Base-by-base conservation (phyloP, 345 rosid species). In the Aquilaria malaccensis region DNA sequence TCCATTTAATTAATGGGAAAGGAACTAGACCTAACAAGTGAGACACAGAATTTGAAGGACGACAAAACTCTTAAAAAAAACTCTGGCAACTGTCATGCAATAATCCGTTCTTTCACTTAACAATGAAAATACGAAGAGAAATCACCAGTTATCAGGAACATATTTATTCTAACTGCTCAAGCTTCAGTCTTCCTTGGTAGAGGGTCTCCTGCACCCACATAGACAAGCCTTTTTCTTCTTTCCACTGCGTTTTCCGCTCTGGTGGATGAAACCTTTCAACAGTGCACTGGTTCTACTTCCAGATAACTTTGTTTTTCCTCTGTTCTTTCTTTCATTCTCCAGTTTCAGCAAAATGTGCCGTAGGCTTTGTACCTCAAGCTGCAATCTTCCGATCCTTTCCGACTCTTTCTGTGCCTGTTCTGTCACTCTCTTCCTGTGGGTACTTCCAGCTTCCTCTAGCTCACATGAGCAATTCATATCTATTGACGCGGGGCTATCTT, bases 341-440 rank as follows among this genome's bases (percentile, higher is more conserved):
- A 86, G 80, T 83, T 84, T 83, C 68, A 80, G 72, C 74, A 91
- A 56, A 60, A 83, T 54, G 71, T 72, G 68, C 66, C 83, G 84
- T 50, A 88, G 59, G 72, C 72, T 81, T 73, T 86, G 89, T 76
- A 91, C 81, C 70, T 88, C 88, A 61, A 83, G 72, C 76, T 80
- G 86, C 83, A 88, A 51, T 60, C 79, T 71, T 50, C 85, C 91
- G 0, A 86, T 83, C 84, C 83, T 88, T 78, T 88, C 95, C 0
- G 89, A 86, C 74, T 77, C 89, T 61, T 67, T 77, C 76, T 46
- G 80, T 9, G 91, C 81, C 70, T 80, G 80, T 56, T 91, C 96
- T 7, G 76, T 63, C 50, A 76, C 73, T 52, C 67, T 80, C 69
- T 71, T 80, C 68, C 71, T 83, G 58, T 74, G 62, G 50, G 59